phyloP scores from a whole-genome alignment of 306 rosid genomes.

The Quercus robur region DNA sequence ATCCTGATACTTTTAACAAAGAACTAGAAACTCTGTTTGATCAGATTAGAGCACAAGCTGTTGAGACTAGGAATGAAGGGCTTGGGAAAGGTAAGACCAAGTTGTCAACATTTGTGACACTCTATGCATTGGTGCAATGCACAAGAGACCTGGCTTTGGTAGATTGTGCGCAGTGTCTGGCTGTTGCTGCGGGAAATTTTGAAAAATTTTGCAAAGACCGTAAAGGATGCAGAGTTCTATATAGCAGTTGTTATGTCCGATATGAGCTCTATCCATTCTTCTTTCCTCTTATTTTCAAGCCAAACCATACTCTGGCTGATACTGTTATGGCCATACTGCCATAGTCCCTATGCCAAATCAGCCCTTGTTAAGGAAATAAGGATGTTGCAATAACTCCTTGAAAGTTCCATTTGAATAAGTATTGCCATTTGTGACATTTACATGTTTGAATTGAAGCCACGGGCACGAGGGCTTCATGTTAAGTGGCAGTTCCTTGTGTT shows the following conservation, averaged over 20 bases:
- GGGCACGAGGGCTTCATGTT: too few species aligned
- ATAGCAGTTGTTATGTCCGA: slow-evolving; percentile 65
- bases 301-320: slow-evolving; percentile 2
- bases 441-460: too few species aligned
- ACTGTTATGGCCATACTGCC: slow-evolving; percentile 13
- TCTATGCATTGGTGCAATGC: too few species aligned
- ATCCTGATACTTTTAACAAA: too few species aligned
- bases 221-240: slow-evolving; percentile 58
- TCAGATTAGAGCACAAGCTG: slow-evolving; percentile 40
- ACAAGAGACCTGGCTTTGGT: too few species aligned
- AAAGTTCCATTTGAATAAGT: not conserved
- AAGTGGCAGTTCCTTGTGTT: too few species aligned
- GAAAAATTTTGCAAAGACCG: not conserved
- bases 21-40: slow-evolving; percentile 28
- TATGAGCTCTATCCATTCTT: slow-evolving; percentile 73
- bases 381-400: slow-evolving; percentile 10
- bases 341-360: not conserved
- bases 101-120: too few species aligned
- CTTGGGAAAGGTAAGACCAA: too few species aligned
- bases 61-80: slow-evolving; percentile 9
- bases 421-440: too few species aligned
- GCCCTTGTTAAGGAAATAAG: not conserved
- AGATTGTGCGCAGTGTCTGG: too few species aligned
- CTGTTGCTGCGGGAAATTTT: too few species aligned
- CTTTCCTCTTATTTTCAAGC: slow-evolving; percentile 48